Conservation (phyloP, 192 early-diverging fungal genomes). For the Podila epigama region DNA sequence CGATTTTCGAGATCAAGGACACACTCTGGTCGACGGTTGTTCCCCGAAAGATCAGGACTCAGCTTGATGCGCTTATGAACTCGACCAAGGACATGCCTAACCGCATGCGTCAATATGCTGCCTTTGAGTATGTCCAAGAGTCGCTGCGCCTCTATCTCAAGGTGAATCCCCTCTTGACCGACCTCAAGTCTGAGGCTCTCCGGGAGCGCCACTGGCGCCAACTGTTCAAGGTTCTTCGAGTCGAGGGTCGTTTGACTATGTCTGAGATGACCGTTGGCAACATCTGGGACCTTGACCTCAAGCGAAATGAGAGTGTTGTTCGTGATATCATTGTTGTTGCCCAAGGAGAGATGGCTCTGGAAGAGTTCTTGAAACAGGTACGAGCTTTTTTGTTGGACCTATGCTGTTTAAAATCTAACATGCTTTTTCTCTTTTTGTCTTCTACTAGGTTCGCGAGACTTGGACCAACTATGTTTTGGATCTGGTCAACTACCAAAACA, state of each 20-base stretch:
- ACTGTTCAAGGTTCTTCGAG: conserved; percentile 83
- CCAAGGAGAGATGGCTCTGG: conserved; percentile 99
- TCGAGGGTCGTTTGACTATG: conserved; percentile 73
- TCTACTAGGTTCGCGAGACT: conserved; percentile 70
- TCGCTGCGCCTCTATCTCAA: conserved; percentile 80
- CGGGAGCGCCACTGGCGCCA: conserved; percentile 98
- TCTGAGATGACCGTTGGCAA: conserved; percentile 93
- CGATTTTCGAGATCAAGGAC: conserved; percentile 86
- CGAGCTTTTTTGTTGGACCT: neutral
- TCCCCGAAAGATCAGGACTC: conserved; percentile 89
- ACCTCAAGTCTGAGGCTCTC: conserved; percentile 96
- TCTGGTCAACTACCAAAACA: conserved; percentile 97
- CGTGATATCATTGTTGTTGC: conserved; percentile 91
- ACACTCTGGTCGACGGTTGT: conserved; percentile 85
- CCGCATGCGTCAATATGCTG: conserved; percentile 96
- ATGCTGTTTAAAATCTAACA: neutral
- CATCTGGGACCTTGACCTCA: conserved; percentile 94
- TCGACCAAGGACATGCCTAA: conserved; percentile 94
- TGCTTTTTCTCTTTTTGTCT: neutral
- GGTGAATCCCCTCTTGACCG: conserved; percentile 80
- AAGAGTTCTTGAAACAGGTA: conserved; percentile 93
- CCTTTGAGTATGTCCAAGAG: conserved; percentile 94
- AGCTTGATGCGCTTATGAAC: conserved; percentile 81
- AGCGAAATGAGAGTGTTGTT: conserved; percentile 84
- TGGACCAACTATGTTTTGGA: conserved; percentile 95